Conservation (phyloP, 371 early-diverging fungal species). For the Rhizopus microsporus region DNA sequence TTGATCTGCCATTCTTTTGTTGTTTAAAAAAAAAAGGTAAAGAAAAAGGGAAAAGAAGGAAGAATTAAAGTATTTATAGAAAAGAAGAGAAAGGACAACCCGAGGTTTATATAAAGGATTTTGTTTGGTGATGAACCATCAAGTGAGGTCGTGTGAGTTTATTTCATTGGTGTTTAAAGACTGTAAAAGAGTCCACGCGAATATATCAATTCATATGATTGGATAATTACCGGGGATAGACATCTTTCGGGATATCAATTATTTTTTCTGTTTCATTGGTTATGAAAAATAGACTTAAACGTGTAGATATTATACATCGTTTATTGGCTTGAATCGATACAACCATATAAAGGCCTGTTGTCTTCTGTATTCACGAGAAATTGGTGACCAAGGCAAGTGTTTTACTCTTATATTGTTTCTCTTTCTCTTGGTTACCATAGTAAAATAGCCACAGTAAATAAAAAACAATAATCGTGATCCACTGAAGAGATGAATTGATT, state of each 20-base stretch:
- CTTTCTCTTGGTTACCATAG: too few relatives aligned
- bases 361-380: too few relatives aligned
- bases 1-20: slow-evolving; percentile 18
- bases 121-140: slow-evolving; percentile 2
- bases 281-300: too few relatives aligned
- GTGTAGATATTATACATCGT: too few relatives aligned
- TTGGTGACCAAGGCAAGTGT: too few relatives aligned
- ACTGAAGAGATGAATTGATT: too few relatives aligned
- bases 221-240: background rate
- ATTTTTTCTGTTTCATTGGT: background rate
- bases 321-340: too few relatives aligned
- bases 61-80: background rate
- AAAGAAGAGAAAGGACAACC: slow-evolving; percentile 3
- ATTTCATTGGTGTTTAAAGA: slow-evolving; percentile 20
- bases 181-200: slow-evolving; percentile 1
- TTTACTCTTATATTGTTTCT: too few relatives aligned
- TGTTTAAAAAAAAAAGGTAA: background rate
- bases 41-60: slow-evolving; percentile 2
- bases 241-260: background rate
- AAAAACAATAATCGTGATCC: too few relatives aligned
- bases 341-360: too few relatives aligned
- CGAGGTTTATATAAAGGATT: slow-evolving; percentile 15
- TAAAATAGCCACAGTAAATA: too few relatives aligned
- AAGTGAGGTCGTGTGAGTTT: slow-evolving; percentile 38
- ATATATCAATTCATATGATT: background rate